phyloP scores from a whole-genome alignment of 331 rosid genomes.

The Quercus tomentella region DNA sequence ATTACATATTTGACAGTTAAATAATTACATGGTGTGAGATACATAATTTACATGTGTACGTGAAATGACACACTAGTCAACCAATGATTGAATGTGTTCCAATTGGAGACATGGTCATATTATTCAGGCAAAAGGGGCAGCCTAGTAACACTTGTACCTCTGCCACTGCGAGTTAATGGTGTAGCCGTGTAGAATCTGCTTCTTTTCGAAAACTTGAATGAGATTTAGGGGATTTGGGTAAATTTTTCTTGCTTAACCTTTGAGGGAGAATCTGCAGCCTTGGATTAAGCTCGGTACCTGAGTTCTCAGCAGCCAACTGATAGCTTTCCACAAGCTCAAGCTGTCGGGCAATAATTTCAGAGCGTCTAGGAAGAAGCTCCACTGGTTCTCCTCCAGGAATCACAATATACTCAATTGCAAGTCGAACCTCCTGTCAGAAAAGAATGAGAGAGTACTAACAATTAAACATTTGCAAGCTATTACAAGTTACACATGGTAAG shows the following conservation, averaged over 20 bases:
- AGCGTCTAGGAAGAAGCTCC: constrained; percentile 95
- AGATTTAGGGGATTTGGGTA: constrained; percentile 32
- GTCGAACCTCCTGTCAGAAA: constrained; percentile 82
- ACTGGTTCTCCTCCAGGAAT: constrained; percentile 99
- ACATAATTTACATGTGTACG: constrained; percentile 58
- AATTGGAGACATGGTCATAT: constrained; percentile 20
- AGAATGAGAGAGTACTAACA: neutral
- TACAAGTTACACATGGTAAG: neutral
- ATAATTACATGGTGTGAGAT: constrained; percentile 25
- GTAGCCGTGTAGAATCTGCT: constrained; percentile 15
- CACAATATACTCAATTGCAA: constrained; percentile 93
- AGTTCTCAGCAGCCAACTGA: constrained; percentile 86
- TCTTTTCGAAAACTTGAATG: constrained; percentile 35
- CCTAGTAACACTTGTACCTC: constrained; percentile 53
- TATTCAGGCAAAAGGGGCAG: constrained; percentile 77
- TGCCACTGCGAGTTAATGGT: constrained; percentile 28
- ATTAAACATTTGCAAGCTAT: neutral
- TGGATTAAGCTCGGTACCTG: constrained; percentile 81
- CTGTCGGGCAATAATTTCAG: constrained; percentile 89
- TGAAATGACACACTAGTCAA: constrained; percentile 25
- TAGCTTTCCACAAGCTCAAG: constrained; percentile 89
- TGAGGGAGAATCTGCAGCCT: constrained; percentile 96
- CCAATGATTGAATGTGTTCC: constrained; percentile 31
- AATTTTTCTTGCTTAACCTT: constrained; percentile 46
- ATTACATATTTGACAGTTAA: constrained; percentile 13